Conservation (phyloP, 2,329 filamentous ascomycete genomes). For the Colletotrichum sp. region DNA sequence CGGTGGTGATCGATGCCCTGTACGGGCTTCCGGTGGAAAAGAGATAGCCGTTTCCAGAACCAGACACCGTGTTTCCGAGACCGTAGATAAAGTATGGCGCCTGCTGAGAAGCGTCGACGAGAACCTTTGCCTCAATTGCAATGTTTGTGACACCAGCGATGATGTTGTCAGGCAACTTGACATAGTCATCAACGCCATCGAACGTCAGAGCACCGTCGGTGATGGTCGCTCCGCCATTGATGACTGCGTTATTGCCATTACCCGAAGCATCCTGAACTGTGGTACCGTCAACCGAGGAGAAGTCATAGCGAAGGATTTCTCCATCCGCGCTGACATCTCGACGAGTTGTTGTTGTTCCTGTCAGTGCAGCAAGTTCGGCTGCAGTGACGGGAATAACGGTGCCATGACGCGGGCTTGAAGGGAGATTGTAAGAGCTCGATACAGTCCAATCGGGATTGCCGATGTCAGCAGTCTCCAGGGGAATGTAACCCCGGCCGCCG, state of each 20-base stretch:
- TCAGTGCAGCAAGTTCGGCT: slow-evolving; percentile 42
- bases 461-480: slow-evolving; percentile 55
- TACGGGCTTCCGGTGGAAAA: slow-evolving; percentile 27
- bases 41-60: slow-evolving; percentile 26
- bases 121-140: slow-evolving; percentile 23
- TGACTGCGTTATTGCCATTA: slow-evolving; percentile 23
- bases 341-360: slow-evolving; percentile 7
- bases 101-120: slow-evolving; percentile 22
- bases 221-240: slow-evolving; percentile 24
- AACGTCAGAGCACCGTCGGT: slow-evolving; percentile 21
- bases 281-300: slow-evolving; percentile 9
- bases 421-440: slow-evolving; percentile 49
- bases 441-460: slow-evolving; percentile 54
- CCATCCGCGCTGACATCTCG: slow-evolving; percentile 16
- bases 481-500: slow-evolving; percentile 55
- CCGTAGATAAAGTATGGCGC: slow-evolving; percentile 29
- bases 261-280: slow-evolving; percentile 25
- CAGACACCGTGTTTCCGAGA: slow-evolving; percentile 25
- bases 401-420: slow-evolving; percentile 56
- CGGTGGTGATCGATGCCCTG: slow-evolving; percentile 25
- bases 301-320: slow-evolving; percentile 27
- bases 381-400: slow-evolving; percentile 58
- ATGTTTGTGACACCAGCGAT: slow-evolving; percentile 21
- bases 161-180: slow-evolving; percentile 26
- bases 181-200: slow-evolving; percentile 27